These are phyloP conservation scores for Lentinula aciculospora DNA, from an alignment of 768 basidiomycete genomes.

Conservation along the genomic window DNA sequence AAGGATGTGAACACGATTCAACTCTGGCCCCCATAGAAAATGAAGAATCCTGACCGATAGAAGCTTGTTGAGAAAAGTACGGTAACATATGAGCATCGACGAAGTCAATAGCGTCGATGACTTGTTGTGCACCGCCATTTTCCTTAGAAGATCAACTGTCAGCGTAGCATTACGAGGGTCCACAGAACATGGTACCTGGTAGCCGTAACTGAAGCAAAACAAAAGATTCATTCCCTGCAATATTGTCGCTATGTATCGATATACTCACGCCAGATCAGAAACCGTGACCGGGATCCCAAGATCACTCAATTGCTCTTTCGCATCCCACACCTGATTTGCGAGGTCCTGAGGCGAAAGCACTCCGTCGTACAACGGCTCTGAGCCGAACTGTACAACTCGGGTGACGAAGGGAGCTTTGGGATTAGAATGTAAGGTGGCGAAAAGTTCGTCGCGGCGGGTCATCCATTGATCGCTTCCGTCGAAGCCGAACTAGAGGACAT, in stretches of 20 bases:
- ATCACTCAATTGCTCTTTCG: constrained; percentile 42
- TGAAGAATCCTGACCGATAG: constrained; percentile 35
- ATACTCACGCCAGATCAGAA: constrained; percentile 56
- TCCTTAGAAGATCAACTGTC: not conserved
- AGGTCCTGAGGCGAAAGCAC: constrained; percentile 46
- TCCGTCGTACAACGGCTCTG: constrained; percentile 60
- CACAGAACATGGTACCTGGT: constrained; percentile 26
- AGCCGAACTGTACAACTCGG: constrained; percentile 63
- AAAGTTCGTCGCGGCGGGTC: constrained; percentile 45
- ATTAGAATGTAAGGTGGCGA: constrained; percentile 50
- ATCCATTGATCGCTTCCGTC: constrained; percentile 45
- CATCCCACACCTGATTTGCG: constrained; percentile 41
- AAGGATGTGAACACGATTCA: not conserved
- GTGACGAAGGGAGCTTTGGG: constrained; percentile 61
- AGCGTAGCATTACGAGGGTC: not conserved
- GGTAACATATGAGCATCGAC: constrained; percentile 71
- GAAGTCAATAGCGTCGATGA: constrained; percentile 49
- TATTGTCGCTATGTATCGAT: too few relatives aligned
- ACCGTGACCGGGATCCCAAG: constrained; percentile 66
- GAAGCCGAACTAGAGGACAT: constrained; percentile 41
- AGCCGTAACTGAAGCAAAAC: constrained; percentile 11
- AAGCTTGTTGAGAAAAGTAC: constrained; percentile 55
- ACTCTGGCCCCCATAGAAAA: not conserved
- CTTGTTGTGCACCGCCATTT: not conserved
- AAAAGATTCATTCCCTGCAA: not conserved